These are phyloP conservation scores for Solanum boliviense DNA, from an alignment of 257 asterid species.

Conservation along the genomic window DNA sequence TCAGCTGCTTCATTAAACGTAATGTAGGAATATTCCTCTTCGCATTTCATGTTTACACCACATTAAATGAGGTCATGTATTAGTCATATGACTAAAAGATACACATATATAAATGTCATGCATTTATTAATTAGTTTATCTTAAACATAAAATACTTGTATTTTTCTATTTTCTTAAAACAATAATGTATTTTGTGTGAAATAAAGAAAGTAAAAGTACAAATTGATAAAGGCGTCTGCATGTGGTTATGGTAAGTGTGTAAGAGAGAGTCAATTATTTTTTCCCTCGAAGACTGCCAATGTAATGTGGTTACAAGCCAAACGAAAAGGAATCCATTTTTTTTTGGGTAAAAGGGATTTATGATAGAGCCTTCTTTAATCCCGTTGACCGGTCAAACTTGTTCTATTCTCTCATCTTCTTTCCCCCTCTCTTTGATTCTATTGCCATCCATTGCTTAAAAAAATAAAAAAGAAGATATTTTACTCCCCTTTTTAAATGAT, in stretches of 20 bases:
- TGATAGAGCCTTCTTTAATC: constrained; percentile 4
- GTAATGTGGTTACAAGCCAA: background rate
- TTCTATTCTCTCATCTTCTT: constrained; percentile 10
- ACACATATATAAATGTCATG: background rate
- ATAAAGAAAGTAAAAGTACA: background rate
- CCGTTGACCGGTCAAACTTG: constrained; percentile 51
- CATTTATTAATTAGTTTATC: background rate
- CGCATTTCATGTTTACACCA: background rate
- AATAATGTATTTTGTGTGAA: background rate
- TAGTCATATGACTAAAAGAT: background rate
- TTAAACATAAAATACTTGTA: background rate
- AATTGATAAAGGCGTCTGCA: constrained; percentile 1
- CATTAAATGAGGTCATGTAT: background rate
- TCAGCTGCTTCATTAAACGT: background rate
- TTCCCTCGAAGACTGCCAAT: constrained; percentile 29
- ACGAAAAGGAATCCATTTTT: constrained; percentile 29
- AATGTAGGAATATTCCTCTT: background rate
- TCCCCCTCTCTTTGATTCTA: background rate
- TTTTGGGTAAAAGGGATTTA: constrained; percentile 39
- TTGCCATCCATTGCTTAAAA: background rate
- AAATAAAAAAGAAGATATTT: background rate
- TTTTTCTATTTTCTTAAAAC: background rate
- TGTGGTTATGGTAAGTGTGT: constrained; percentile 5
- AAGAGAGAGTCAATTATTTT: background rate
- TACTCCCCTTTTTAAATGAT: background rate